Evolutionary conservation across 78 protist genomes (phyloP).

Genomic region (Dictyostelium capitatum): DNA sequence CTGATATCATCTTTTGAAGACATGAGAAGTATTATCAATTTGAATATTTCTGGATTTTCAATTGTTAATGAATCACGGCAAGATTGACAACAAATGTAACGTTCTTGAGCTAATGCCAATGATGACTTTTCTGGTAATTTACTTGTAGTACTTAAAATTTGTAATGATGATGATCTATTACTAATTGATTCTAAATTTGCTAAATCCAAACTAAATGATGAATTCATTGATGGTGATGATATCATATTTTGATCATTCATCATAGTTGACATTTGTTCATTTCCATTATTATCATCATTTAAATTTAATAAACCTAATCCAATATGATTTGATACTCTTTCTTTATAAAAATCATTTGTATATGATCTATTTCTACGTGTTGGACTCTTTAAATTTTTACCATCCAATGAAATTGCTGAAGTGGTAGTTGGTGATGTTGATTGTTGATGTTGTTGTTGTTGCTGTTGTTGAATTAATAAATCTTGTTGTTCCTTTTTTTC

Average conservation of each 20-base stretch:
- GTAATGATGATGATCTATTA: neutral
- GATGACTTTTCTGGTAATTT: slow-evolving; percentile 53
- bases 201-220: slow-evolving; percentile 36
- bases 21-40: slow-evolving; percentile 66
- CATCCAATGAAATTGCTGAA: neutral
- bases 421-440: neutral
- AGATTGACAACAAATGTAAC: slow-evolving; percentile 43
- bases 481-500: neutral
- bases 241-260: neutral
- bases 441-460: neutral
- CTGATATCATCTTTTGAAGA: slow-evolving; percentile 47
- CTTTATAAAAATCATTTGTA: slow-evolving; percentile 51
- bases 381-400: slow-evolving; percentile 9
- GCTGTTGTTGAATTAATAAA: neutral
- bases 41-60: slow-evolving; percentile 82
- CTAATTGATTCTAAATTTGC: neutral
- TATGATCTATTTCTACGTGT: slow-evolving; percentile 35
- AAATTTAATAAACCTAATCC: neutral
- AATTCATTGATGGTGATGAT: neutral
- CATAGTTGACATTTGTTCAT: no score
- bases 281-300: neutral
- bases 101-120: slow-evolving; percentile 50
- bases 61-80: slow-evolving; percentile 72
- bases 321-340: neutral
- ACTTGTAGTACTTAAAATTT: neutral